Base-by-base conservation (phyloP, 768 basidiomycete species). In the Pisolithus orientalis region DNA sequence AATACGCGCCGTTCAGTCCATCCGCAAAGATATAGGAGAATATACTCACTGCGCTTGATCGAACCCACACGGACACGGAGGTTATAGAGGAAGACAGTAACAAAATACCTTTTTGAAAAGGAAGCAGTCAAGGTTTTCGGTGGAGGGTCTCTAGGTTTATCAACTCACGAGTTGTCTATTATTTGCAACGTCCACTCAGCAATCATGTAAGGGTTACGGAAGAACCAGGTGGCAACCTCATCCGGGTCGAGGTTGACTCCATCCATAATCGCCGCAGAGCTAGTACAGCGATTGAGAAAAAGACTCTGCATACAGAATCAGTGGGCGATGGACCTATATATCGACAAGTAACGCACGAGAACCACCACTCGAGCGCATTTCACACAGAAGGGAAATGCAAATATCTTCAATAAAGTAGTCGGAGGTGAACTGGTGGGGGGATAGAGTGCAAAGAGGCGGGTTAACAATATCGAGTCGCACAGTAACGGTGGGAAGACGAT, bases 161-260 rank as follows among this genome's bases (percentile, higher is more conserved):
- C 31, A 7, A 63, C 70, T 47, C 54, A 70, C 70, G 59, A 55
- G 27, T 68, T 70, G 53, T 71, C 70, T 9, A 65, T 54, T 40
- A 72, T 60, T 50, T 71, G 65, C 21, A 68, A 50, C 16, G 62
- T 55, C 68, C 65, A 71, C 53, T 67, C 70, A 5, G 63, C 52
- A 49, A 62, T 61, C 29, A 63, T 49, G 39, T 55, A 62, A n/a
- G 49, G 48, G 13, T 49, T 40, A 9, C 48, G 48, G 16, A 40
- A 40, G 31, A 32, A 34, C 49, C 40, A 50, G 11, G 39, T 40
- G 5, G 27, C 16, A 2, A 16, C 14, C 2, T 28, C 10, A 13
- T 43, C 21, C 3, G 13, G 29, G 34, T 1, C 32, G n/a, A 37
- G 44, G n/a, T n/a, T n/a, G n/a, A n/a, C n/a, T 2, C 31, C 25